These are phyloP conservation scores for Blastosporella zonata DNA, from an alignment of 1,284 basidiomycete species.

Conservation along the genomic window DNA sequence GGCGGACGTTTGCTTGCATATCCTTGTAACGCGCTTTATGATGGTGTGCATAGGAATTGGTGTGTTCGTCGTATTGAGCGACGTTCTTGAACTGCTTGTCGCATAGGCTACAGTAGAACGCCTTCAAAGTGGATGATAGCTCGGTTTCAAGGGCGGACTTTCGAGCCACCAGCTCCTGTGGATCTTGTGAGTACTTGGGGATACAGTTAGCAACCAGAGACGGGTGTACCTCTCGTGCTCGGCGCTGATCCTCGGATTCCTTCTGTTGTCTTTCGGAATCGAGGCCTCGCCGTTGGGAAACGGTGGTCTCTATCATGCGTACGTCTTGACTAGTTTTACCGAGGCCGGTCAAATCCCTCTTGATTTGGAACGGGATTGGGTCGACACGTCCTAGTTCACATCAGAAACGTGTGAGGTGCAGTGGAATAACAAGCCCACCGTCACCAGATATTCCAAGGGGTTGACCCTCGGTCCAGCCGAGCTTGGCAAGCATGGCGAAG, in stretches of 20 bases:
- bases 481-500: slow-evolving; percentile 72
- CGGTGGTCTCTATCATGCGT: slow-evolving; percentile 77
- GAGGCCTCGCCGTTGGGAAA: slow-evolving; percentile 71
- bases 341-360: slow-evolving; percentile 71
- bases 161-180: slow-evolving; percentile 64
- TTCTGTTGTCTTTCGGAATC: slow-evolving; percentile 76
- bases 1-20: slow-evolving; percentile 67
- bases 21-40: slow-evolving; percentile 76
- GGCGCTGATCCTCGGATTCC: slow-evolving; percentile 74
- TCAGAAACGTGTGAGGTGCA: not conserved
- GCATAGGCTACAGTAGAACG: slow-evolving; percentile 78
- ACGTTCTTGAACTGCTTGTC: slow-evolving; percentile 83
- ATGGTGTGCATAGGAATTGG: slow-evolving; percentile 80
- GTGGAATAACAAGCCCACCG: slow-evolving; percentile 40
- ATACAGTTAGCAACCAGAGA: slow-evolving; percentile 4
- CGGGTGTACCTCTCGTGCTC: slow-evolving; percentile 56
- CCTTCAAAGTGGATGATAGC: slow-evolving; percentile 59
- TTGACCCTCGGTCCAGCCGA: slow-evolving; percentile 78
- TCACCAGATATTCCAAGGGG: slow-evolving; percentile 73
- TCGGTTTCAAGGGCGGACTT: slow-evolving; percentile 63
- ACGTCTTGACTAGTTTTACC: slow-evolving; percentile 76
- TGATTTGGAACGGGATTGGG: slow-evolving; percentile 76
- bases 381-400: slow-evolving; percentile 63
- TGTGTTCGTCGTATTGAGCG: slow-evolving; percentile 82
- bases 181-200: slow-evolving; percentile 3